Base-by-base conservation (phyloP, 495 filamentous ascomycete genomes). In the Cairneyella variabilis region DNA sequence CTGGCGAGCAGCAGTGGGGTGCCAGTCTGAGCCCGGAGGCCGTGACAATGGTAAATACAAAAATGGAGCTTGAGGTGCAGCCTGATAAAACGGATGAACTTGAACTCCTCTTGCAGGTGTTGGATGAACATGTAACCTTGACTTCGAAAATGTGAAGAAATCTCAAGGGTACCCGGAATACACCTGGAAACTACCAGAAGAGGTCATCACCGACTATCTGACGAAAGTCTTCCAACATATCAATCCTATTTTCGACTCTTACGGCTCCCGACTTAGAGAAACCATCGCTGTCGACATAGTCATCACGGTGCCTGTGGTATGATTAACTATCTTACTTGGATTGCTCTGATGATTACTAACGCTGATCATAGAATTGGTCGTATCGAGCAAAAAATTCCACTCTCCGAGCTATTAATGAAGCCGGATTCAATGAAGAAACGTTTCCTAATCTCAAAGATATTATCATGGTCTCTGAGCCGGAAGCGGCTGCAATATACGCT, bases 401-500 rank as follows among this genome's bases (percentile, higher is more conserved):
- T 9, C 21, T 43, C 12, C 37, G 50, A 43, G 50, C 50, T 5
- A 20, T 53, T 36, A n/a, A 14, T 17, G 14, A 11, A 10, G 50
- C 50, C 2, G 50, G 50, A 17, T 30, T 53, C 28, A 53, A 53
- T 44, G 28, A 45, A 45, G 8, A 53, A 11, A 27, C 21, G 20
- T 53, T 26, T 17, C 21, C 37, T 12, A 17, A 23, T 11, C 37
- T 53, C 11, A 23, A 22, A 52, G 21, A 36, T 21, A 30, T 53
- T 14, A 42, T 53, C 16, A 14, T 53, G 7, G 26, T 53, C 11
- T 30, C 50, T 22, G 53, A 56, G 26, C 48, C 53, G 28, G 53
- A 56, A 25, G 53, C 53, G 18, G 53, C 53, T 27, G 53, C 53
- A 23, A 14, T 56, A 1, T 56, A 41, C 46, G 53, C 53, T 27